Evolutionary conservation across 2,329 filamentous ascomycete species (phyloP).

Genomic region (Sarocladium brachiariae): DNA sequence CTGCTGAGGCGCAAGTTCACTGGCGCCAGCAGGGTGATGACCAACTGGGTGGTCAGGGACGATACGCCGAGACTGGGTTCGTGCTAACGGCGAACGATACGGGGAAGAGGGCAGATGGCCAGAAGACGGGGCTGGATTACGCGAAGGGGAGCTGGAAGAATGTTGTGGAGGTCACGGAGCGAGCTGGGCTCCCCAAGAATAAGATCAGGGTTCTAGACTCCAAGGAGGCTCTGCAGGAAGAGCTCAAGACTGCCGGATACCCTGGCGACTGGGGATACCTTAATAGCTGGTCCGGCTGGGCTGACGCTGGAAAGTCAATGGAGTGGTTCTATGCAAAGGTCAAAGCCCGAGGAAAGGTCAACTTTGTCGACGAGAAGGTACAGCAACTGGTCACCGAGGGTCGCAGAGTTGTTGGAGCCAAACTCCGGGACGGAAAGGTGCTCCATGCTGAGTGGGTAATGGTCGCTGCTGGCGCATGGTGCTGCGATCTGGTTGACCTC

Average conservation of each 20-base stretch:
- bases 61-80: constrained; percentile 66
- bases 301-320: constrained; percentile 67
- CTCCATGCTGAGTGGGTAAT: constrained; percentile 63
- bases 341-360: constrained; percentile 46
- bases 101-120: constrained; percentile 17
- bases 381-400: constrained; percentile 32
- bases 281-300: constrained; percentile 73
- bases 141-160: constrained; percentile 55
- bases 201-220: constrained; percentile 39
- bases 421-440: constrained; percentile 26
- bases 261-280: constrained; percentile 64
- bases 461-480: constrained; percentile 85
- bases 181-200: constrained; percentile 25
- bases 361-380: constrained; percentile 46
- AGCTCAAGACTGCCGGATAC: constrained; percentile 40
- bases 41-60: constrained; percentile 53
- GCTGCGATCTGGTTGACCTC: constrained; percentile 68
- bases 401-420: constrained; percentile 46
- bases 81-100: constrained; percentile 52
- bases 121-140: constrained; percentile 49
- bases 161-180: constrained; percentile 39
- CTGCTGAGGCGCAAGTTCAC: constrained; percentile 58
- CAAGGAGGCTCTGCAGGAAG: constrained; percentile 34
- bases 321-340: constrained; percentile 51
- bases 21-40: constrained; percentile 57